Base-by-base conservation (phyloP, 2,329 filamentous ascomycete genomes). In the Curvularia sp. region DNA sequence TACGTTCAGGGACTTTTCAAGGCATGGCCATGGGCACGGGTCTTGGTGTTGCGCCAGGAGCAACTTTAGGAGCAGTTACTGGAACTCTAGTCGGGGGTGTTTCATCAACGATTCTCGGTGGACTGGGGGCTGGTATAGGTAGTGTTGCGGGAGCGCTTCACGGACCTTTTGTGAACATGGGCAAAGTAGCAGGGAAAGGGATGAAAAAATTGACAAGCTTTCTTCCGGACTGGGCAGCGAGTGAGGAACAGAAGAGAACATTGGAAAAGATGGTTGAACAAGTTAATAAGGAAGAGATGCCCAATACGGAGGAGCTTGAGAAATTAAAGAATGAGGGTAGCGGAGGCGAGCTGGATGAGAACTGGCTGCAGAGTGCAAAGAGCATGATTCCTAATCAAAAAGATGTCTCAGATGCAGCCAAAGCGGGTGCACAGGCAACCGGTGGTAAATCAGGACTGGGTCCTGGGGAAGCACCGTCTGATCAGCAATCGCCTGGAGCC, bases 1-100 rank as follows among this genome's bases (percentile, higher is more conserved):
- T 68, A 18, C 65, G 64, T 23, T 69, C 67, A 10, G 67, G 67
- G 3, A 55, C 67, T 0, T 69, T 68, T 25, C 67, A 69, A 21
- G 67, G 67, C n/a, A 63, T 67, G 62, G 64, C 65, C 7, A 59
- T 65, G 21, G 67, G 67, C 10, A 61, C 67, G 15, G 67, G 67
- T 9, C 55, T 69, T 15, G 67, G 67, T 23, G 60, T 66, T 7
- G 65, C 64, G 3, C 65, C 67, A 2, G 66, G 65, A 12, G 67
- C 62, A 5, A 60, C 62, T 2, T 34, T 69, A 9, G 67, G 67
- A 32, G 58, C 65, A 13, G 56, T 69, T 3, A 66, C 64, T 21
- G 67, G 67, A 1, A 66, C 67, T 6, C 28, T 69, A 15, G 62
- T 69, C 1, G 67, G 67, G 9, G 67, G 66, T 15, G 54, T 68